A percentile compares a stretch with the other conserved stretches of the same genome.
Evolutionary conservation across 768 basidiomycete genomes (phyloP).

Genomic region (Lactarius sanguifluus): DNA sequence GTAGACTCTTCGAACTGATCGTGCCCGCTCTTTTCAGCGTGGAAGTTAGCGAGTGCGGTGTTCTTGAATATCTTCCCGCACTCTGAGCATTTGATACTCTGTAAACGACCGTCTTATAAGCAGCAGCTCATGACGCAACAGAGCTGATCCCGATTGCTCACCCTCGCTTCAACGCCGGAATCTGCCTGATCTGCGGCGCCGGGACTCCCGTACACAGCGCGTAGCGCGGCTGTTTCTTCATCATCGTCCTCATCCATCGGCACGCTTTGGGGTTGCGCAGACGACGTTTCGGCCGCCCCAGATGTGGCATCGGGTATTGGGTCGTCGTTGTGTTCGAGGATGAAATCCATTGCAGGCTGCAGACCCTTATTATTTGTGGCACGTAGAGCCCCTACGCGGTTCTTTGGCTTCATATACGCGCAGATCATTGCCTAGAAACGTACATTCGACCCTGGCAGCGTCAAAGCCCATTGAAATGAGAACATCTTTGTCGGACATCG

Average conservation of each 20-base stretch:
- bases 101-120: constrained; percentile 2
- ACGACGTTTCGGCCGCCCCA: constrained; percentile 32
- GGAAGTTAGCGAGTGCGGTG: constrained; percentile 85
- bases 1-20: constrained; percentile 94
- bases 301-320: constrained; percentile 60
- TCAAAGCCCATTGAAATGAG: constrained; percentile 89
- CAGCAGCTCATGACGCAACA: neutral
- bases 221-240: constrained; percentile 67
- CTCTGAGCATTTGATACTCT: constrained; percentile 83
- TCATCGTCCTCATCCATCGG: constrained; percentile 67
- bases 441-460: constrained; percentile 79
- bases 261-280: constrained; percentile 28
- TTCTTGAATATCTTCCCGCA: constrained; percentile 88
- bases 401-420: neutral
- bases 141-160: constrained; percentile 33
- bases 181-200: constrained; percentile 38
- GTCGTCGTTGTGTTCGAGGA: constrained; percentile 77
- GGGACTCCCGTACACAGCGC: constrained; percentile 45
- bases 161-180: constrained; percentile 62
- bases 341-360: constrained; percentile 88
- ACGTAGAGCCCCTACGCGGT: constrained; percentile 75
- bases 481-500: constrained; percentile 65
- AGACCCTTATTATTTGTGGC: constrained; percentile 82
- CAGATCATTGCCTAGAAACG: constrained; percentile 34
- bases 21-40: constrained; percentile 94